phyloP scores from a whole-genome alignment of 495 filamentous ascomycete genomes.

The Aspergillus taichungensis region DNA sequence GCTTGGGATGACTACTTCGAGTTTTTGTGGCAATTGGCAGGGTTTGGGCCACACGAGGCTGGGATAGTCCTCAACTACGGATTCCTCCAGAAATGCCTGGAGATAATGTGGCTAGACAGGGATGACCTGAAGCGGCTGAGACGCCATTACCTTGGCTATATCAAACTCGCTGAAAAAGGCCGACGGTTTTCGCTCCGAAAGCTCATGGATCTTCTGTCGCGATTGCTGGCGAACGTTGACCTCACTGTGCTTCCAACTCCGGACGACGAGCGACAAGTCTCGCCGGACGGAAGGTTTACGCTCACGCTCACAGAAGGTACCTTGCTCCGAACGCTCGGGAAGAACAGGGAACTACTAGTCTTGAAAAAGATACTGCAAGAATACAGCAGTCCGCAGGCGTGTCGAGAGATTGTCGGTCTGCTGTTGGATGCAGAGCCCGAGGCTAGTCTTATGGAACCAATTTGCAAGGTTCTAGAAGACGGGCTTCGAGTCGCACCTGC shows the following conservation, averaged over 20 bases:
- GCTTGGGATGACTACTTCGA: slow-evolving; percentile 79
- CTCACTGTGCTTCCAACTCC: slow-evolving; percentile 22
- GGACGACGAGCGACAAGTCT: slow-evolving; percentile 18
- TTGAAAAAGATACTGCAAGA: slow-evolving; percentile 38
- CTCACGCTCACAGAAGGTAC: slow-evolving; percentile 31
- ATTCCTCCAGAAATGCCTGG: slow-evolving; percentile 48
- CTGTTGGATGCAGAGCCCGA: slow-evolving; percentile 41
- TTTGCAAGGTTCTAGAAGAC: slow-evolving; percentile 40
- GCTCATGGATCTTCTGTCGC: slow-evolving; percentile 35
- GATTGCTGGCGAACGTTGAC: slow-evolving; percentile 34
- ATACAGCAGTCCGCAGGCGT: slow-evolving; percentile 22
- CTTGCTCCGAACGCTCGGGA: slow-evolving; percentile 25
- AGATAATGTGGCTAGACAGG: slow-evolving; percentile 54
- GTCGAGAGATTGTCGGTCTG: slow-evolving; percentile 29
- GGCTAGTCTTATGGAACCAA: slow-evolving; percentile 25
- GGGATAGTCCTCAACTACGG: slow-evolving; percentile 44
- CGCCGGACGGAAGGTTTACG: slow-evolving; percentile 24
- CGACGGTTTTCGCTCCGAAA: slow-evolving; percentile 35
- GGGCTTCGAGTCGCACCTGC: slow-evolving; percentile 50
- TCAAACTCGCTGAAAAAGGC: slow-evolving; percentile 48
- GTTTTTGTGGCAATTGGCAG: slow-evolving; percentile 51
- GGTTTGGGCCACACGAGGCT: slow-evolving; percentile 45
- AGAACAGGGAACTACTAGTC: slow-evolving; percentile 26
- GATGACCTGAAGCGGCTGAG: slow-evolving; percentile 42
- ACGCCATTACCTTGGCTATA: slow-evolving; percentile 44